phyloP scores from a whole-genome alignment of 2,329 filamentous ascomycete genomes.

The Verticillium klebahnii region DNA sequence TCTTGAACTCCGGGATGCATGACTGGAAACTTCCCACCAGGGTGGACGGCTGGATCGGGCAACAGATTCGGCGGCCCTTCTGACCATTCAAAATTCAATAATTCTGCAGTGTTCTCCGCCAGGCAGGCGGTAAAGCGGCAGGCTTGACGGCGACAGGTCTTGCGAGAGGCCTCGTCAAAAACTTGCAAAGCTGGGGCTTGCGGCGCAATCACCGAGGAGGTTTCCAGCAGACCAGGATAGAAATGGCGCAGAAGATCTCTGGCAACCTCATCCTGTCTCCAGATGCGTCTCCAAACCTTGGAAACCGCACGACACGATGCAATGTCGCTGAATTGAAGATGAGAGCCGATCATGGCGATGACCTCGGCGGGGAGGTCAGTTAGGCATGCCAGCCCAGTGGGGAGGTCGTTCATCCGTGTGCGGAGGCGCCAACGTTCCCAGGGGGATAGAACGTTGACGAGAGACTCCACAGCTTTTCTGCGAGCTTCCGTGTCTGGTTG shows the following conservation, averaged over 20 bases:
- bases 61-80: background rate
- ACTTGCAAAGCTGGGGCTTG: background rate
- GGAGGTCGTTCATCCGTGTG: background rate
- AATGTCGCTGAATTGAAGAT: background rate
- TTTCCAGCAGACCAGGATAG: slow-evolving; percentile 1
- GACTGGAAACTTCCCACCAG: background rate
- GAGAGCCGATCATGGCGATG: background rate
- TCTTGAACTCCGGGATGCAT: background rate
- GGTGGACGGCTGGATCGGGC: background rate
- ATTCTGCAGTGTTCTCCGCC: background rate
- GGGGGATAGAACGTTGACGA: background rate
- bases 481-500: background rate
- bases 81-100: background rate
- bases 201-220: background rate
- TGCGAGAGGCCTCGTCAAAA: background rate
- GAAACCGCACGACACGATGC: background rate
- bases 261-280: slow-evolving; percentile 1
- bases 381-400: background rate
- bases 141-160: background rate
- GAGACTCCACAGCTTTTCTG: background rate
- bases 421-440: slow-evolving; percentile 4
- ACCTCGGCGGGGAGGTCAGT: background rate
- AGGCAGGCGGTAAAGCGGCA: background rate
- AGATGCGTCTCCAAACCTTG: background rate
- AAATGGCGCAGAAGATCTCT: background rate